Conservation (phyloP, 2,329 filamentous ascomycete species). For the Colletotrichum paranaense region DNA sequence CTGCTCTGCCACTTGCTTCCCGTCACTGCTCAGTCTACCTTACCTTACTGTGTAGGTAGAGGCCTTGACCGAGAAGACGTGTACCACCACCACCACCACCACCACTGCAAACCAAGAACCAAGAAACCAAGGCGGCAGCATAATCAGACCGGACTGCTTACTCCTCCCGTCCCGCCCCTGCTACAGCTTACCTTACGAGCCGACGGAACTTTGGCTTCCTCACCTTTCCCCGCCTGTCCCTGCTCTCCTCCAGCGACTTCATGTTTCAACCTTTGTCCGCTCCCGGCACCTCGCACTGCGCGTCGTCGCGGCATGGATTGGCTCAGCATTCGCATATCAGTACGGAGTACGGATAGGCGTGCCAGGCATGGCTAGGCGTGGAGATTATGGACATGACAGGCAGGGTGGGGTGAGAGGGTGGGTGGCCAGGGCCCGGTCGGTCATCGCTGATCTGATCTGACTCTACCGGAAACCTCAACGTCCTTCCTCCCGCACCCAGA, state of each 20-base stretch:
- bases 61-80: not conserved
- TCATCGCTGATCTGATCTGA: constrained; percentile 23
- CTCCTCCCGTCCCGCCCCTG: not conserved
- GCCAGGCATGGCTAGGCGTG: not conserved
- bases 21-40: not conserved
- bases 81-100: not conserved
- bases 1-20: not conserved
- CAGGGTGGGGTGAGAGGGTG: not conserved
- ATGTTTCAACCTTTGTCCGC: constrained; percentile 27
- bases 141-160: not conserved
- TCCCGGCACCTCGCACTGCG: constrained; percentile 18
- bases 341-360: not conserved
- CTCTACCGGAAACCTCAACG: constrained; percentile 32
- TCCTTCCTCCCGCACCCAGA: constrained; percentile 17
- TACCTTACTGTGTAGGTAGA: no score
- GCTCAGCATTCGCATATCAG: not conserved
- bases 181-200: not conserved
- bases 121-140: not conserved
- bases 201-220: not conserved
- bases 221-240: not conserved
- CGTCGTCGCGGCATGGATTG: not conserved
- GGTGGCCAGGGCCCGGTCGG: constrained; percentile 16
- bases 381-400: not conserved
- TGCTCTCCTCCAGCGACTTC: constrained; percentile 3
- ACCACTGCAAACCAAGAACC: no score